Base-by-base conservation (phyloP, 2,329 filamentous ascomycete species). In the Knufia petricola region DNA sequence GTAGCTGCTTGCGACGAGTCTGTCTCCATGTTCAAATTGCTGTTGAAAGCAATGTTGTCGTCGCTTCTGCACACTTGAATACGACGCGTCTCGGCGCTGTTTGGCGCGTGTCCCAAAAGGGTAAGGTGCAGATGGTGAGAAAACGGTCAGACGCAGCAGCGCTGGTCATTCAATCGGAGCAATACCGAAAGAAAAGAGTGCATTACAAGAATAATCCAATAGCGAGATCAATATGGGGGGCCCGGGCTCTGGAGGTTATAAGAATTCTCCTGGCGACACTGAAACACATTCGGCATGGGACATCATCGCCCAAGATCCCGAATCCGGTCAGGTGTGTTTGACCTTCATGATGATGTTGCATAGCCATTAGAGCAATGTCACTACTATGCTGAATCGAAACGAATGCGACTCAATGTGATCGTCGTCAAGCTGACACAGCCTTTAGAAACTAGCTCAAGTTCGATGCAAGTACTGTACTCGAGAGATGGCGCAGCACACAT, bases 1-100 rank as follows among this genome's bases (percentile, higher is more conserved):
- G 65, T 71, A 4, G 68, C 68, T 46, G 64, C 65, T 46, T 58
- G 57, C 30, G 54, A 55, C 3, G 50, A 45, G 42, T 59, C 58
- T 21, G 45, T 32, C 3, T 34, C 49, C 56, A 59, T 59, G 10
- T n/a, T n/a, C n/a, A n/a, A n/a, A 10, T 32, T 32, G 21, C 41
- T 12, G 15, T 19, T 7, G 15, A 21, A 8, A 32, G 3, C 4
- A 34, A 8, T n/a, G 15, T 36, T 36, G 10, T 17, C 32, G 10
- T 13, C 15, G 9, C 15, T 36, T 36, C 4, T n/a, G 4, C 13
- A 17, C 9, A 36, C 32, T 36, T 28, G 26, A 28, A 6, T n/a
- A n/a, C 32, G 9, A n/a, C 15, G 32, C 32, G 32, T 17, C 15
- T 13, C 15, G 32, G 19, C 7, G 20, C 23, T 41, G 17, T 24